Percentiles rank a stretch among this genome's conserved stretches.
phyloP scores from a whole-genome alignment of 1,139 yeast genomes.

The Candida tetrigidarum region DNA sequence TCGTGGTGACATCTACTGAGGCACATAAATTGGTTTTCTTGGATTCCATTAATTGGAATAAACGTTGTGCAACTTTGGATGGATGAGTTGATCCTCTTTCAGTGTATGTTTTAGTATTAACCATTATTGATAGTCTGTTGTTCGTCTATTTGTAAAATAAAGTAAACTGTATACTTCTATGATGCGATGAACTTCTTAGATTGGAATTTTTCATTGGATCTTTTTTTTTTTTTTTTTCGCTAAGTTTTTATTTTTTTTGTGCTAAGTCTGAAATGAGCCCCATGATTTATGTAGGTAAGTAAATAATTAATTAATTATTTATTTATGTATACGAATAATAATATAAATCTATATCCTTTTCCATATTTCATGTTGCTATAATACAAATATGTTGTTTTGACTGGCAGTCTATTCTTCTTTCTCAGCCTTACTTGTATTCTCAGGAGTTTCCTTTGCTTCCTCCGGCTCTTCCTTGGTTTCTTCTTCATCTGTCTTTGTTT shows the following conservation, averaged over 20 bases:
- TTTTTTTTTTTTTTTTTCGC: not conserved
- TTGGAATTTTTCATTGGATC: not conserved
- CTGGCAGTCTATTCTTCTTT: too few species aligned
- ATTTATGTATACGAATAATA: too few species aligned
- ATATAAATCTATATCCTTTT: not conserved
- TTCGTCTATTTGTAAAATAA: too few species aligned
- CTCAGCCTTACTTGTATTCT: not conserved
- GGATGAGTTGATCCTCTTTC: conserved; percentile 72
- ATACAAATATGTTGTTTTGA: not conserved
- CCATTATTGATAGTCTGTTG: conserved; percentile 19
- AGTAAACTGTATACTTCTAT: too few species aligned
- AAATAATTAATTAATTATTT: too few species aligned
- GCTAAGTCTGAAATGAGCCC: too few species aligned
- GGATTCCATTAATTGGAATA: conserved; percentile 72
- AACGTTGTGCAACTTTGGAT: conserved; percentile 79
- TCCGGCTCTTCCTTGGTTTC: conserved; percentile 9
- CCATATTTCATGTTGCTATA: not conserved
- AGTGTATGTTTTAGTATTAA: conserved; percentile 50
- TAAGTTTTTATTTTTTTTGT: too few species aligned
- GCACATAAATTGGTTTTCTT: conserved; percentile 94
- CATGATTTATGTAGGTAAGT: too few species aligned
- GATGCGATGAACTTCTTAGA: not conserved
- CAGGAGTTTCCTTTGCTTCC: not conserved
- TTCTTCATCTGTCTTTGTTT: conserved; percentile 9
- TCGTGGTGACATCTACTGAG: conserved; percentile 87